Conservation (phyloP, 805 yeast species). For the Hagleromyces aurorensis region DNA sequence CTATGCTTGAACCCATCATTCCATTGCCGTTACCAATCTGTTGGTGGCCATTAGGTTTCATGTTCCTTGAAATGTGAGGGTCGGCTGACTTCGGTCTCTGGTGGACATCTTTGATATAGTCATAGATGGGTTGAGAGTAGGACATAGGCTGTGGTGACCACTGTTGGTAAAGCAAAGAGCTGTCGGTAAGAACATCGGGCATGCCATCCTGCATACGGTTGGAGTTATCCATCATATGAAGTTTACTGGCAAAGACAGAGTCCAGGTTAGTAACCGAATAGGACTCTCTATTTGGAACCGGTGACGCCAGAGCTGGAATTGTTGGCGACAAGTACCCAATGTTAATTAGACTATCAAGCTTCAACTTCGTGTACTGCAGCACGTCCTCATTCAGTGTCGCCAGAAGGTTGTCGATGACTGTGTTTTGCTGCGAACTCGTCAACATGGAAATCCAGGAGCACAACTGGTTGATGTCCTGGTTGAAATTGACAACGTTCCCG, state of each 20-base stretch:
- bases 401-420: conserved; percentile 48
- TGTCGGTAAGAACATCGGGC: conserved; percentile 6
- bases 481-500: conserved; percentile 32
- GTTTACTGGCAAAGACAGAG: conserved; percentile 16
- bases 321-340: conserved; percentile 21
- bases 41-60: conserved; percentile 1
- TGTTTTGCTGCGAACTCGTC: conserved; percentile 43
- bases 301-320: conserved; percentile 22
- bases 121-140: conserved; percentile 26
- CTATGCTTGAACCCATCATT: conserved; percentile 7
- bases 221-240: too few relatives aligned
- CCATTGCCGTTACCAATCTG: conserved; percentile 4
- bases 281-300: conserved; percentile 19
- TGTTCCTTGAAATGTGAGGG: conserved; percentile 21
- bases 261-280: conserved; percentile 12
- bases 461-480: conserved; percentile 43
- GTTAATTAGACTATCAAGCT: conserved; percentile 33
- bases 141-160: conserved; percentile 38
- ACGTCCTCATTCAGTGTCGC: conserved; percentile 45
- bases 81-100: conserved; percentile 40
- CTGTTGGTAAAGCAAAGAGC: conserved; percentile 16
- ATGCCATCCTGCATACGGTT: conserved; percentile 4
- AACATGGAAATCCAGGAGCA: conserved; percentile 45
- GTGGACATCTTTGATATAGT: conserved; percentile 28
- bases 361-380: conserved; percentile 40